Base-by-base conservation (phyloP, 1,284 basidiomycete species). In the Cutaneotrichosporon cyanovorans region DNA sequence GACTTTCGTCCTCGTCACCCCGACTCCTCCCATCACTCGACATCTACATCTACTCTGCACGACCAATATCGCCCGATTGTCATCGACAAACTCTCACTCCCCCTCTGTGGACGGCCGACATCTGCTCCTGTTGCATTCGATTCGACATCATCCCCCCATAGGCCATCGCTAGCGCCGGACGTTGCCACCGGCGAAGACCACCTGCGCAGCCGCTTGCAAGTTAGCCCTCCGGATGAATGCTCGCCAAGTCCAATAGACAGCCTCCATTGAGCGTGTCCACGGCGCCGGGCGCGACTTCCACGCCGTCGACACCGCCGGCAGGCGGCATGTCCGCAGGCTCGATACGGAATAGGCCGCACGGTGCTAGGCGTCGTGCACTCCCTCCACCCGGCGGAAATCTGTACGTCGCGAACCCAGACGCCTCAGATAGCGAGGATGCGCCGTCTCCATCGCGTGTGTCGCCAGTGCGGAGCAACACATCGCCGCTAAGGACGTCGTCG, bases 351-450 rank as follows among this genome's bases (percentile, higher is more conserved):
- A 52, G 60, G 18, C 64, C 63, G 3, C 55, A 59, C 34, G 67
- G 67, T 3, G 64, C 64, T 5, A 46, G 67, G 22, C 45, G 55
- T 15, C 40, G 64, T 20, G 55, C 45, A 1, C 31, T 50, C 11
- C n/a, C 31, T 11, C 57, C 49, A 5, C 59, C 61, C 4, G 62
- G 63, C 11, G 25, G 25, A 12, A 28, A 28, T 12, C 52, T 62
- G 19, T 62, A 51, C 40, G 57, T 70, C 39, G 65, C 63, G 37
- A 70, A 70, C 48, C 66, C 65, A 2, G 65, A 70, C 47, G 61
- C 64, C 49, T 68, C 66, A 28, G 68, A 68, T 42, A 60, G 60
- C 15, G 66, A 68, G 4, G 50, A 53, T 18, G 8, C 25, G 12
- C 23, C 38, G 9, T 4, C 21, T 4, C 18, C 38, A 14, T 37